Conservation (phyloP, 495 filamentous ascomycete species). For the Ascobolus immersus region DNA sequence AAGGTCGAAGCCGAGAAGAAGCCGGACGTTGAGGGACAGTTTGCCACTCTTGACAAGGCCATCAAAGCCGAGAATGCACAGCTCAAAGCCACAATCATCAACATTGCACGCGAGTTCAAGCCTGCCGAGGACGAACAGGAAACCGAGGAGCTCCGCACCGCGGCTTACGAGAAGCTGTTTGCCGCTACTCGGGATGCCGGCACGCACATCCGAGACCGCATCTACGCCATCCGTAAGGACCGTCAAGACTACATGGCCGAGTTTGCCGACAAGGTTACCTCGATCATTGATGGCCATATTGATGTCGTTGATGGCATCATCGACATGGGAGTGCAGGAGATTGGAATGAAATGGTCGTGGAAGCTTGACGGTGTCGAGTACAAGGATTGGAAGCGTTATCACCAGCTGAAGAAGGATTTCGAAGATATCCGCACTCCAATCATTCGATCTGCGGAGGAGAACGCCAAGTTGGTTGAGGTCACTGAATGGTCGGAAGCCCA, state of each 20-base stretch:
- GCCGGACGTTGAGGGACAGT: slow-evolving; percentile 16
- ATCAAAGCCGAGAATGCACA: slow-evolving; percentile 32
- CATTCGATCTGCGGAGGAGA: slow-evolving; percentile 39
- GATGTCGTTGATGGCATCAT: slow-evolving; percentile 59
- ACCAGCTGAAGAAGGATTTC: slow-evolving; percentile 56
- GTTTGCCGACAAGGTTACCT: slow-evolving; percentile 38
- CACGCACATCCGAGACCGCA: slow-evolving; percentile 48
- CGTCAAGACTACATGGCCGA: slow-evolving; percentile 46
- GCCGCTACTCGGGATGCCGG: slow-evolving; percentile 46
- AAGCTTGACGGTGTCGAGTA: slow-evolving; percentile 72
- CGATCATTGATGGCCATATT: slow-evolving; percentile 57
- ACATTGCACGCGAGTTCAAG: not conserved
- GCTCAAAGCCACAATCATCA: slow-evolving; percentile 26
- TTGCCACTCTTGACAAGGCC: slow-evolving; percentile 33
- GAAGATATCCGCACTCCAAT: slow-evolving; percentile 69
- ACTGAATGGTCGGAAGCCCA: slow-evolving; percentile 34
- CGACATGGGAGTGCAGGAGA: slow-evolving; percentile 74
- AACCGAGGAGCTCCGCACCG: slow-evolving; percentile 19
- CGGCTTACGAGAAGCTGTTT: slow-evolving; percentile 35
- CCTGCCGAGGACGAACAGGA: slow-evolving; percentile 8
- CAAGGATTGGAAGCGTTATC: slow-evolving; percentile 85
- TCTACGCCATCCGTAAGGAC: slow-evolving; percentile 60
- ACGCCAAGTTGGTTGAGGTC: slow-evolving; percentile 45
- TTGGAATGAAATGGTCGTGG: slow-evolving; percentile 95
- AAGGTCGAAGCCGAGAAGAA: slow-evolving; percentile 28